Evolutionary conservation across 805 yeast species (phyloP).

Genomic region (Sporopachydermia quercuum): DNA sequence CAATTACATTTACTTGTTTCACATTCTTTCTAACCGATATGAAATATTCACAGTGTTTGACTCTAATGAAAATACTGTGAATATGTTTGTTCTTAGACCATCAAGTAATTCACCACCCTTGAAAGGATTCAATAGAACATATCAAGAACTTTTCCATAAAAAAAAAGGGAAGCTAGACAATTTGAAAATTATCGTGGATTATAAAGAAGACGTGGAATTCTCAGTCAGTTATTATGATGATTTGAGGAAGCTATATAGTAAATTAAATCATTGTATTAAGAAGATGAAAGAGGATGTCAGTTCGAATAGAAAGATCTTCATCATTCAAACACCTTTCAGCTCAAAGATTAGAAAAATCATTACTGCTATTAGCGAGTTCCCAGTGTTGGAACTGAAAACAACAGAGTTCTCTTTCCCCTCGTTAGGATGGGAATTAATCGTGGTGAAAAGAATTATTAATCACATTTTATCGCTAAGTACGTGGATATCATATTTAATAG

Average conservation of each 20-base stretch:
- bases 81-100: slow-evolving; percentile 52
- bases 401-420: slow-evolving; percentile 53
- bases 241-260: slow-evolving; percentile 37
- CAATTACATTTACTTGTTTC: slow-evolving; percentile 51
- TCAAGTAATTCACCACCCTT: slow-evolving; percentile 49
- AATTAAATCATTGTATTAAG: slow-evolving; percentile 36
- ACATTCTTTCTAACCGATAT: slow-evolving; percentile 57
- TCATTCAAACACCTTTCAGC: slow-evolving; percentile 60
- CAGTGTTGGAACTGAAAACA: slow-evolving; percentile 44
- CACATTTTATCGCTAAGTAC: slow-evolving; percentile 61
- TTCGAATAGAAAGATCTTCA: slow-evolving; percentile 47
- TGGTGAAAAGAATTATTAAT: slow-evolving; percentile 49
- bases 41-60: slow-evolving; percentile 58
- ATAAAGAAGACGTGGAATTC: slow-evolving; percentile 38
- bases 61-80: slow-evolving; percentile 39
- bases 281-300: slow-evolving; percentile 48
- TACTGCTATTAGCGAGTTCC: slow-evolving; percentile 37
- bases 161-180: slow-evolving; percentile 27
- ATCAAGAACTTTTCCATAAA: slow-evolving; percentile 30
- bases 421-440: slow-evolving; percentile 64
- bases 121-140: slow-evolving; percentile 38
- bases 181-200: slow-evolving; percentile 32
- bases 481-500: slow-evolving; percentile 53
- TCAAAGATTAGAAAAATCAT: slow-evolving; percentile 31
- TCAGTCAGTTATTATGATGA: slow-evolving; percentile 41